These are phyloP conservation scores for Penicillium polonicum DNA, from an alignment of 2,329 filamentous ascomycete species.

Conservation along the genomic window DNA sequence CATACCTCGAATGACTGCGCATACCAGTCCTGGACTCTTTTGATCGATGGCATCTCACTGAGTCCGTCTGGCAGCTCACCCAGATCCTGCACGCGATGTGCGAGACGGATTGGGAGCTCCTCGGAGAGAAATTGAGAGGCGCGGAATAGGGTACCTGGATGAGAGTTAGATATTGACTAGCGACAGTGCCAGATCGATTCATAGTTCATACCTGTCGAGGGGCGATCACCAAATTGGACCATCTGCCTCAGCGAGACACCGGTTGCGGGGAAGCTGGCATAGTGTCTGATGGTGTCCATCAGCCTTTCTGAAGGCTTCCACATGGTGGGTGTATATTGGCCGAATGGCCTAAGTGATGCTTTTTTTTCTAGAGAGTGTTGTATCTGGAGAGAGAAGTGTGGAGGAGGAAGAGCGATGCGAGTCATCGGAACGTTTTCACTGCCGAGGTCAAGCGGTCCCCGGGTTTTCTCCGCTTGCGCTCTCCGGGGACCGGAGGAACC, in stretches of 20 bases:
- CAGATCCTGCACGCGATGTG: conserved; percentile 93
- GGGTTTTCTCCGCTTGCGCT: conserved; percentile 18
- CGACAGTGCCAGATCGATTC: conserved; percentile 20
- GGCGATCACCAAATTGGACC: conserved; percentile 96
- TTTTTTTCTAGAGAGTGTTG: background rate
- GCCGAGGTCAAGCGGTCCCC: conserved; percentile 28
- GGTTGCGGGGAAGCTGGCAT: conserved; percentile 94
- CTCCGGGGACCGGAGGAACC: conserved; percentile 23
- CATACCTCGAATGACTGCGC: conserved; percentile 97
- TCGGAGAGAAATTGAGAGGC: conserved; percentile 98
- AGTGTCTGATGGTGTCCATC: conserved; percentile 97
- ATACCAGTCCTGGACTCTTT: conserved; percentile 96
- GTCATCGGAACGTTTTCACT: conserved; percentile 21
- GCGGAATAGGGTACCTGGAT: conserved; percentile 84
- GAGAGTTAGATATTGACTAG: background rate
- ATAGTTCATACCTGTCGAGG: conserved; percentile 71
- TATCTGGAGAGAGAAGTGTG: conserved; percentile 1
- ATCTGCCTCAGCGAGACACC: conserved; percentile 96
- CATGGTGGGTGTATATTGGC: conserved; percentile 56
- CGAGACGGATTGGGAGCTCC: conserved; percentile 93
- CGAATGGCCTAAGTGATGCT: conserved; percentile 22
- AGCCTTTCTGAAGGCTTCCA: conserved; percentile 88
- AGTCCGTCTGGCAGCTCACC: conserved; percentile 89
- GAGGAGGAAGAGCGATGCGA: conserved; percentile 7
- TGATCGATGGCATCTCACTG: conserved; percentile 96